Evolutionary conservation across 305 asterid genomes (phyloP).

Genomic region (Fraxinus nigra): DNA sequence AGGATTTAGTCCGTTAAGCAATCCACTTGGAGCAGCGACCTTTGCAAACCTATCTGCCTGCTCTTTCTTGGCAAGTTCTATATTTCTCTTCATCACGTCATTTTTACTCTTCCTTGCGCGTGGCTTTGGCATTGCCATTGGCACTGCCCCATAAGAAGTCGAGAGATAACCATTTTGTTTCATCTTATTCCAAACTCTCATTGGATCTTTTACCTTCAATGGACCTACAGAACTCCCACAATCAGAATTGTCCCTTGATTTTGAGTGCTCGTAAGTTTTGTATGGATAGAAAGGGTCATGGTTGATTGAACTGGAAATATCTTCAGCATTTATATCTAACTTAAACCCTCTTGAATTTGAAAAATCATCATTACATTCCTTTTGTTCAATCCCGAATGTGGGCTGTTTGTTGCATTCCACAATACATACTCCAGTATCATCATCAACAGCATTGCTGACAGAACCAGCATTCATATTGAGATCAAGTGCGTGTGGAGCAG

Average conservation of each 20-base stretch:
- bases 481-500: slow-evolving; percentile 34
- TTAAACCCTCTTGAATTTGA: slow-evolving; percentile 35
- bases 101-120: slow-evolving; percentile 57
- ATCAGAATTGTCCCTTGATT: slow-evolving; percentile 54
- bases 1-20: slow-evolving; percentile 82
- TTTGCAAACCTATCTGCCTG: slow-evolving; percentile 78
- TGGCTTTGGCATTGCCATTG: slow-evolving; percentile 63
- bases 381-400: slow-evolving; percentile 23
- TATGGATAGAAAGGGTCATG: slow-evolving; percentile 36
- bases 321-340: slow-evolving; percentile 66
- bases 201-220: slow-evolving; percentile 49
- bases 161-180: slow-evolving; percentile 77
- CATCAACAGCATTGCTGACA: slow-evolving; percentile 18
- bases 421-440: slow-evolving; percentile 15
- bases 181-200: slow-evolving; percentile 80
- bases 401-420: slow-evolving; percentile 22
- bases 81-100: slow-evolving; percentile 59
- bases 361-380: slow-evolving; percentile 16
- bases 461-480: slow-evolving; percentile 40
- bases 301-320: slow-evolving; percentile 49
- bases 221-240: slow-evolving; percentile 74
- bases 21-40: slow-evolving; percentile 90
- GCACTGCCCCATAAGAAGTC: slow-evolving; percentile 38
- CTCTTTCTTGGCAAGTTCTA: slow-evolving; percentile 79
- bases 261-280: slow-evolving; percentile 34